A percentile compares a stretch with the other conserved stretches of the same genome.
Evolutionary conservation across 371 early-diverging fungal genomes (phyloP).

Genomic region (Apophysomyces ossiformis): DNA sequence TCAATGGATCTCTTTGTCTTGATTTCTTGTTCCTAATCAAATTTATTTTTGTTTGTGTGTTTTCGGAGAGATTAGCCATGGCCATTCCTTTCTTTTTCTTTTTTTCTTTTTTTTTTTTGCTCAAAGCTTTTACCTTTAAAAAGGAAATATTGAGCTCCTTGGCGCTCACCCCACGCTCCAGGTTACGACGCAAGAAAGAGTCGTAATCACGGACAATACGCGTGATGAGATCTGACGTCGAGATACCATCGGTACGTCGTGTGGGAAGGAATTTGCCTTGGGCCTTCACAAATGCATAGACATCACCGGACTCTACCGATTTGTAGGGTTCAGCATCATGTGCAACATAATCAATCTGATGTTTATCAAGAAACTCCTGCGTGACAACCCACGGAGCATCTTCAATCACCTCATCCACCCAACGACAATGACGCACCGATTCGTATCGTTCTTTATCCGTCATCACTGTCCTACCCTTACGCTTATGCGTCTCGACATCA

Average conservation of each 20-base stretch:
- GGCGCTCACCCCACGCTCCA: slow-evolving; percentile 85
- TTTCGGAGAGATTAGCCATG: no score
- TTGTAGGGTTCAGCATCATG: slow-evolving; percentile 95
- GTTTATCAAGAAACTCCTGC: slow-evolving; percentile 84
- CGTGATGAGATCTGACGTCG: slow-evolving; percentile 93
- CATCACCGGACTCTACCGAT: slow-evolving; percentile 78
- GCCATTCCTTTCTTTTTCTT: neutral
- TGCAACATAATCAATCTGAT: slow-evolving; percentile 93
- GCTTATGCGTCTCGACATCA: slow-evolving; percentile 77
- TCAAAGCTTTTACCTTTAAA: slow-evolving; percentile 59
- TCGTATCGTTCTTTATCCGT: slow-evolving; percentile 85
- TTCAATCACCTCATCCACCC: slow-evolving; percentile 92
- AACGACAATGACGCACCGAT: slow-evolving; percentile 89
- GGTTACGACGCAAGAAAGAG: slow-evolving; percentile 83
- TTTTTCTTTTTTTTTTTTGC: neutral
- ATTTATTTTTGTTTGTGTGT: neutral
- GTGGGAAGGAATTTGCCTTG: slow-evolving; percentile 88
- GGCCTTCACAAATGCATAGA: slow-evolving; percentile 89
- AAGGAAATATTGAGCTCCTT: slow-evolving; percentile 88
- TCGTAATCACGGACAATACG: slow-evolving; percentile 95
- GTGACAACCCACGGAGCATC: slow-evolving; percentile 89
- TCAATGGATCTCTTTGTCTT: slow-evolving; percentile 71
- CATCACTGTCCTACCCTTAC: slow-evolving; percentile 92
- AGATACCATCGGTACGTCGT: slow-evolving; percentile 89
- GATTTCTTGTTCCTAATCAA: slow-evolving; percentile 67